Conservation (phyloP, 2,329 filamentous ascomycete genomes). For the Colletotrichum noveboracense region DNA sequence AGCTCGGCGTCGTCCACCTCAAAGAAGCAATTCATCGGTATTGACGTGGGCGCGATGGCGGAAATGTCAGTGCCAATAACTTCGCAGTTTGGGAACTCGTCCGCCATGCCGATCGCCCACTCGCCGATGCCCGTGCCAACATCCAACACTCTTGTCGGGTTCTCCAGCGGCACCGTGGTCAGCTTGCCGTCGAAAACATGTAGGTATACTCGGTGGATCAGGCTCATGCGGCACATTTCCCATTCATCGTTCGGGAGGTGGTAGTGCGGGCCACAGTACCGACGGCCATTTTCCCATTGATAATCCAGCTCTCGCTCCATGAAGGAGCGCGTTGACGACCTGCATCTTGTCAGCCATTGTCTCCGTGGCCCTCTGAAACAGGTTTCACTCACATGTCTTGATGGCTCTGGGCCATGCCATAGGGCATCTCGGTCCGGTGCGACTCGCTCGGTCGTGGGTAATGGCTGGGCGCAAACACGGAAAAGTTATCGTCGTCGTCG, state of each 20-base stretch:
- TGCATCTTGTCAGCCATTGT: constrained; percentile 27
- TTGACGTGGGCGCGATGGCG: constrained; percentile 60
- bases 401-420: constrained; percentile 32
- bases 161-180: constrained; percentile 46
- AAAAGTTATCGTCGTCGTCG: constrained; percentile 43
- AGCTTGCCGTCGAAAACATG: constrained; percentile 51
- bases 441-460: constrained; percentile 41
- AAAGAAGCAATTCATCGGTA: constrained; percentile 64
- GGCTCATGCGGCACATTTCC: constrained; percentile 66
- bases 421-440: constrained; percentile 39
- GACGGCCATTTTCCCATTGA: constrained; percentile 64
- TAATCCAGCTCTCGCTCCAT: constrained; percentile 59
- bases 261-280: constrained; percentile 64
- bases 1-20: constrained; percentile 64
- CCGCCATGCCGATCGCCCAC: constrained; percentile 58
- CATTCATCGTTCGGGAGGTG: constrained; percentile 71
- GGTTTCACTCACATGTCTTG: constrained; percentile 44
- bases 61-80: constrained; percentile 65
- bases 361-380: background rate
- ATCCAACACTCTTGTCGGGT: constrained; percentile 54
- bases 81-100: constrained; percentile 57
- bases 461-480: constrained; percentile 46
- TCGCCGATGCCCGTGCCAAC: constrained; percentile 64
- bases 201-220: constrained; percentile 68
- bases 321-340: constrained; percentile 53